phyloP scores from a whole-genome alignment of 1,284 basidiomycete genomes.

The Testicularia cyperi region DNA sequence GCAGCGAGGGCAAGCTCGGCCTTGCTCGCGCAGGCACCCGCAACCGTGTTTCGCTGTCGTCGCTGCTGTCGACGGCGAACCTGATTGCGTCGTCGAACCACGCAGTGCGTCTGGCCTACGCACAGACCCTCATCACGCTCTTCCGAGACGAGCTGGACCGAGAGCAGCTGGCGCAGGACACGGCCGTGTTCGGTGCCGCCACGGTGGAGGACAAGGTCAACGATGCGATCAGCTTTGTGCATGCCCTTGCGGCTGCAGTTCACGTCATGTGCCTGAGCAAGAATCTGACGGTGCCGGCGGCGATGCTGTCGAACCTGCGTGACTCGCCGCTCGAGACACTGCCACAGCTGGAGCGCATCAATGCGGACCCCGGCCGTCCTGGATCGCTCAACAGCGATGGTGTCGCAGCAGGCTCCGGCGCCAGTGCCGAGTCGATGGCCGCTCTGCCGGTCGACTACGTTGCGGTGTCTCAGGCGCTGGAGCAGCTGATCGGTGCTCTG shows the following conservation, averaged over 20 bases:
- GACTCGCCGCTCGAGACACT: slow-evolving; percentile 61
- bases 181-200: slow-evolving; percentile 17
- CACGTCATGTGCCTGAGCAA: slow-evolving; percentile 45
- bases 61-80: slow-evolving; percentile 33
- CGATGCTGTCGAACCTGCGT: slow-evolving; percentile 15
- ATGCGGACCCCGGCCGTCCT: slow-evolving; percentile 57
- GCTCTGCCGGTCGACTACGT: slow-evolving; percentile 73
- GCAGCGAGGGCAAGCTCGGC: slow-evolving; percentile 12
- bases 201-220: slow-evolving; percentile 24
- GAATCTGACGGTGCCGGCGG: slow-evolving; percentile 38
- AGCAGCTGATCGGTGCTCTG: slow-evolving; percentile 69
- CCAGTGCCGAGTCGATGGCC: slow-evolving; percentile 40
- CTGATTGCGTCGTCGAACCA: slow-evolving; percentile 45
- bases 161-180: slow-evolving; percentile 11
- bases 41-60: slow-evolving; percentile 36
- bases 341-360: slow-evolving; percentile 64
- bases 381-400: slow-evolving; percentile 16
- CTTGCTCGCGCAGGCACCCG: slow-evolving; percentile 39
- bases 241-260: slow-evolving; percentile 47
- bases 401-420: slow-evolving; percentile 6
- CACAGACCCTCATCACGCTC: slow-evolving; percentile 46
- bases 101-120: slow-evolving; percentile 44
- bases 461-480: slow-evolving; percentile 72
- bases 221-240: slow-evolving; percentile 41
- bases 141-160: slow-evolving; percentile 40